Base-by-base conservation (phyloP, 805 yeast species). In the Cyberlindnera mississippiensis region DNA sequence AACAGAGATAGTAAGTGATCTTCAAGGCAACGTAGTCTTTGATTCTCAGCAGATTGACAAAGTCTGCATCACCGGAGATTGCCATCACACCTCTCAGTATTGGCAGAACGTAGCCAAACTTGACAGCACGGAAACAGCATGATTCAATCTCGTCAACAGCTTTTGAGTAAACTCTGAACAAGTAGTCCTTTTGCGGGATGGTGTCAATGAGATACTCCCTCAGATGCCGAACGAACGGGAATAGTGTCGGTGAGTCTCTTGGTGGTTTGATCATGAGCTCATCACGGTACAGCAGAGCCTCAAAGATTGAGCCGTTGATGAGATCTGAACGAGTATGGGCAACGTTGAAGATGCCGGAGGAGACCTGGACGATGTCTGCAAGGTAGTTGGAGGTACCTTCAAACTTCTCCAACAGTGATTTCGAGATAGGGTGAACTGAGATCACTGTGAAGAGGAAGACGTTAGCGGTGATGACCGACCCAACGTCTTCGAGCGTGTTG, bases 11-110 rank as follows among this genome's bases (percentile, higher is more conserved):
- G 28, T 38, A 53, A 44, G 55, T 39, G 26, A 53, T 45, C 41
- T 56, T 56, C 49, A 51, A 28, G 2, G 55, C 51, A 8, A 49
- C 33, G 29, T 49, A 48, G 28, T 54, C 57, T 24, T 31, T 41
- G 1, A 15, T 7, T 14, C 52, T 42, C 11, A 56, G 8, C 14
- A 53, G 45, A 3, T 33, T 14, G 2, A 50, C 20, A 31, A 50
- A 50, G 1, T 37, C 37, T 4, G 29, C 12, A 19, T 42, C 30
- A 2, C 32, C 33, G 4, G 53, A 31, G 3, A 54, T 5, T 3
- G 41, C 37, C 18, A 51, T 18, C 2, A 51, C 30, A 3, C 41
- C 42, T 16, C 52, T 42, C 13, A 51, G 45, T 5, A 49, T 40
- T 1, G 59, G 59, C 4, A 53, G 24, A 14, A 51, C 49, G 28